Base-by-base conservation (phyloP, 371 early-diverging fungal genomes). In the Thermomucor indicae-seudaticae region DNA sequence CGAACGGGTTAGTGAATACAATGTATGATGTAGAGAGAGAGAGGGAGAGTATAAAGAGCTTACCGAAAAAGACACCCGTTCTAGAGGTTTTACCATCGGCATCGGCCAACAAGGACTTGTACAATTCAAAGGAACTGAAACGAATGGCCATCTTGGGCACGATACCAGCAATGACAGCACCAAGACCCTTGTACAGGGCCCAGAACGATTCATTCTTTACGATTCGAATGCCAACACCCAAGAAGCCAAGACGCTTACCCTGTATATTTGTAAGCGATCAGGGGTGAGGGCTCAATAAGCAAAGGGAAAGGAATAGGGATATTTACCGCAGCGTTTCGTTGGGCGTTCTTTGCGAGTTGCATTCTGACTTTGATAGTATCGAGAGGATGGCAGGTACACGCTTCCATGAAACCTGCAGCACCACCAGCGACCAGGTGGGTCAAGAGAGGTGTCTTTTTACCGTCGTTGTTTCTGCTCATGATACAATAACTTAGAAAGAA, bases 91-190 rank as follows among this genome's bases (percentile, higher is more conserved):
- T 73, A 34, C 92, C 92, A 16, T 77, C 72, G 4, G 70, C 62
- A 69, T 88, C 81, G 23, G 91, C 88, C 66, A 96, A 58, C 59
- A 67, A 64, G n/a, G 78, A 70, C 76, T 97, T 97, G 81, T 92
- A 97, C 41, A 79, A 72, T 68, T 97, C 97, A 64, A 97, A 97
- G 47, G 93, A 93, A 14, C 91, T 88, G 79, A 97, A 97, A 25
- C 98, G 87, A 58, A 97, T 97, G 28, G 97, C 96, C 96, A 96
- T 96, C 80, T 97, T 97, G 53, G 98, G 98, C 7, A 97, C 96
- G 59, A 97, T 97, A 51, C 97, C 97, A 11, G 92, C 75, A n/a
- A 95, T 90, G 11, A 97, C 97, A 16, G 98, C 96, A 43, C 96
- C 96, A 4, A 97, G 85, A 53, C 98, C 98, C 78, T 97, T 96